A percentile compares a stretch with the other conserved stretches of the same genome.
Conservation (phyloP, 2,329 filamentous ascomycete species). For the Neofusicoccum ribis region DNA sequence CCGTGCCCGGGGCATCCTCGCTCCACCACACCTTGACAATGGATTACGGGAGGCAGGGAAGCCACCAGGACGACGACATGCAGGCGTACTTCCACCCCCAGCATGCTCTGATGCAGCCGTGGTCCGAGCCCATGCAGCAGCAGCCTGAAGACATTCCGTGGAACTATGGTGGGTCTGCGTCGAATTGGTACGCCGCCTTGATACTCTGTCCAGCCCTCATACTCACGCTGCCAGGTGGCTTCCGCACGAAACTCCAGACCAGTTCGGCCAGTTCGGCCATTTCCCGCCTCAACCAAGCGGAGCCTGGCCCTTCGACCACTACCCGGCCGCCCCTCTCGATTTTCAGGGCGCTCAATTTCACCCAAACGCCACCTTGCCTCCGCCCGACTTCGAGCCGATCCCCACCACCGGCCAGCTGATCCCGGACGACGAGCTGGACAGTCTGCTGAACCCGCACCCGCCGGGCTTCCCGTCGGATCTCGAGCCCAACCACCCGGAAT, state of each 20-base stretch:
- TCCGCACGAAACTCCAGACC: background rate
- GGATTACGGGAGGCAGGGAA: background rate
- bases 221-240: constrained; percentile 10
- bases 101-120: background rate
- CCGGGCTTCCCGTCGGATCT: background rate
- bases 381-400: background rate
- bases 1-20: background rate
- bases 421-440: background rate
- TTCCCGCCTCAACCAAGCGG: background rate
- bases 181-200: background rate
- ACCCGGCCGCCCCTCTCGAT: background rate
- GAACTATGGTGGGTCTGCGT: background rate
- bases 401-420: background rate
- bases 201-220: background rate
- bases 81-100: background rate
- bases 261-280: background rate
- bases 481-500: background rate
- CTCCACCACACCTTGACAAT: background rate
- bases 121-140: background rate
- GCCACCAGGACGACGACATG: background rate
- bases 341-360: constrained; percentile 6
- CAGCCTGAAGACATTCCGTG: background rate
- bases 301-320: background rate
- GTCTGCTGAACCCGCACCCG: background rate
- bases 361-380: background rate